Evolutionary conservation across 164 flowering plant genomes (phyloP).

Genomic region (Litsea cubeba): DNA sequence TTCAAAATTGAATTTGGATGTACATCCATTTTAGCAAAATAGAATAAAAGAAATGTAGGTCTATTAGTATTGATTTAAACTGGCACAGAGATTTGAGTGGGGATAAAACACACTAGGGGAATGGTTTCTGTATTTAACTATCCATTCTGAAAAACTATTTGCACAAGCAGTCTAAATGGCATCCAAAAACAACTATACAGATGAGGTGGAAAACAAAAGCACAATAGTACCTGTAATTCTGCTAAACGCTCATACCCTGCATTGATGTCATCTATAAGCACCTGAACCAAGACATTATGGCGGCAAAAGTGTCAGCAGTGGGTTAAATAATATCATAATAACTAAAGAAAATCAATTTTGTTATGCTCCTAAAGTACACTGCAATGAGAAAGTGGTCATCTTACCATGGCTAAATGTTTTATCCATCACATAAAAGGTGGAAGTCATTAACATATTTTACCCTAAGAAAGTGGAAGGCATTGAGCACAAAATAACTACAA

Average conservation of each 20-base stretch:
- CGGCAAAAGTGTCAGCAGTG: background rate
- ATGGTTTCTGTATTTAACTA: background rate
- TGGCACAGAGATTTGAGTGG: too few species aligned
- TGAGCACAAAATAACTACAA: too few species aligned
- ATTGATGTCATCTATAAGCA: slow-evolving; percentile 91
- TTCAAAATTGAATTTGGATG: too few species aligned
- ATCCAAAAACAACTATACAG: background rate
- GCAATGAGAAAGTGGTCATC: too few species aligned
- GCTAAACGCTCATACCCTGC: slow-evolving; percentile 89
- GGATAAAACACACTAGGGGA: background rate
- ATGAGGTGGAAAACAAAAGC: too few species aligned
- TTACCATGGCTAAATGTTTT: too few species aligned
- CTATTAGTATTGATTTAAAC: too few species aligned
- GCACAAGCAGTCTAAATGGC: background rate
- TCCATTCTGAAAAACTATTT: background rate
- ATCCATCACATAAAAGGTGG: too few species aligned
- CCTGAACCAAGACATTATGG: slow-evolving; percentile 38
- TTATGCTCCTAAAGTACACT: background rate
- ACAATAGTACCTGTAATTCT: slow-evolving; percentile 63
- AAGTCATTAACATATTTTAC: too few species aligned
- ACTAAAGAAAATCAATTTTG: background rate
- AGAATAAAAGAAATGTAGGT: background rate
- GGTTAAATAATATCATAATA: background rate
- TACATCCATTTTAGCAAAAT: too few species aligned
- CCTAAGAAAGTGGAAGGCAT: too few species aligned